Evolutionary conservation across 2,329 filamentous ascomycete genomes (phyloP).

Genomic region (Pezicula radicicola): DNA sequence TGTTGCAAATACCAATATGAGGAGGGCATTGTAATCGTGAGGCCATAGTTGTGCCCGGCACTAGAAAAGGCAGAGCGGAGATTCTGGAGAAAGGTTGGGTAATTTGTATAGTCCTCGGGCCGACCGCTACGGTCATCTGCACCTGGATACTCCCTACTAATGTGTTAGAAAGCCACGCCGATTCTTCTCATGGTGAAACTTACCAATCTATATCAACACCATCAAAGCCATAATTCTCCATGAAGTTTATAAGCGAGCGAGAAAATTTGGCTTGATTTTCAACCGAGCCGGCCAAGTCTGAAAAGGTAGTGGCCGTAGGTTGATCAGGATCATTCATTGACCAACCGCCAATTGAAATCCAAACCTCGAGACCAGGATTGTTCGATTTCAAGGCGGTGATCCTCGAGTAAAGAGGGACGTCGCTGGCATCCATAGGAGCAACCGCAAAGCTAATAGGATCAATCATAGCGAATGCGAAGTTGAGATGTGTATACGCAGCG

Average conservation of each 20-base stretch:
- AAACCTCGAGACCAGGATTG: neutral
- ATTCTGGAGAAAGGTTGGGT: slow-evolving; percentile 18
- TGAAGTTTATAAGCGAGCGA: slow-evolving; percentile 33
- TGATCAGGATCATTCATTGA: neutral
- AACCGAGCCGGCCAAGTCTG: slow-evolving; percentile 27
- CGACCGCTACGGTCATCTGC: slow-evolving; percentile 35
- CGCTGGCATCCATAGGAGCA: slow-evolving; percentile 19
- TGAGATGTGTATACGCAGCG: slow-evolving; percentile 20
- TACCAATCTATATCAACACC: slow-evolving; percentile 47
- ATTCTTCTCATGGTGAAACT: too few species aligned
- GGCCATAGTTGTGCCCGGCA: slow-evolving; percentile 16
- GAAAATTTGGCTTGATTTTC: slow-evolving; percentile 33
- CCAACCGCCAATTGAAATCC: neutral
- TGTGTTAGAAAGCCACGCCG: too few species aligned
- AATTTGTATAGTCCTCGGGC: slow-evolving; percentile 31
- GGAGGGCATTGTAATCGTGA: slow-evolving; percentile 15
- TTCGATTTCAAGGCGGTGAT: slow-evolving; percentile 9
- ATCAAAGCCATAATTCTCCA: slow-evolving; percentile 39
- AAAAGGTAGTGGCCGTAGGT: slow-evolving; percentile 20
- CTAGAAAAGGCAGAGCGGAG: slow-evolving; percentile 21
- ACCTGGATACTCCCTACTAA: slow-evolving; percentile 30
- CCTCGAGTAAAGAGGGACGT: slow-evolving; percentile 3
- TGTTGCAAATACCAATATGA: slow-evolving; percentile 26
- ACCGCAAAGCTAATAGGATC: slow-evolving; percentile 30
- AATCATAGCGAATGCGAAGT: slow-evolving; percentile 36